These are phyloP conservation scores for Puccinia coronata DNA, from an alignment of 1,284 basidiomycete genomes.

Conservation along the genomic window DNA sequence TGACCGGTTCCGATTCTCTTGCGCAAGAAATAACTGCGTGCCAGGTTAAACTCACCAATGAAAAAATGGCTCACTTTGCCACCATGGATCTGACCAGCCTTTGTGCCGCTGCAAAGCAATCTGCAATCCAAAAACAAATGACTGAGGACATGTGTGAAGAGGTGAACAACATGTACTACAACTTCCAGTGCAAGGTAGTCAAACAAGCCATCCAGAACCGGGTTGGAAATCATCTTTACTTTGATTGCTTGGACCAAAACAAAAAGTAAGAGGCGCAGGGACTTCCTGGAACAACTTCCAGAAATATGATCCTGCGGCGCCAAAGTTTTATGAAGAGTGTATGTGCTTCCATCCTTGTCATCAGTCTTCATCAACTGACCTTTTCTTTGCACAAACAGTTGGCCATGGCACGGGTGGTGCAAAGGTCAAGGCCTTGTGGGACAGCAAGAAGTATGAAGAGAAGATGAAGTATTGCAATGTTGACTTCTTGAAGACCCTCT, in stretches of 20 bases:
- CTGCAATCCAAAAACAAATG: not conserved
- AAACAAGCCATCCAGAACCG: not conserved
- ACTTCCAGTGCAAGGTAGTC: not conserved
- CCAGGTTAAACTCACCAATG: not conserved
- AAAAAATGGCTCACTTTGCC: not conserved
- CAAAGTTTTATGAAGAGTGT: not conserved
- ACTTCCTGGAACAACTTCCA: constrained; percentile 10
- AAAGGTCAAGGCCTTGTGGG: not conserved
- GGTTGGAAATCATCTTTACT: not conserved
- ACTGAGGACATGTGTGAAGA: not conserved
- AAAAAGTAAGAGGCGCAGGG: not conserved
- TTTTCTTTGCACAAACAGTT: not conserved
- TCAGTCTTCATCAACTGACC: not conserved
- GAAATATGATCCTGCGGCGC: not conserved
- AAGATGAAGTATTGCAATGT: not conserved
- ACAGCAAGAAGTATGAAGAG: not conserved
- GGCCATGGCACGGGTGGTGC: not conserved
- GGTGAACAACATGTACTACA: not conserved
- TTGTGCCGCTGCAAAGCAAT: not conserved
- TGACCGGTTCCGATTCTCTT: not conserved
- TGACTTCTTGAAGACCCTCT: not conserved
- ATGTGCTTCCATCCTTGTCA: not conserved
- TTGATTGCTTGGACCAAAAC: not conserved
- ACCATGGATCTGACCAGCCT: not conserved
- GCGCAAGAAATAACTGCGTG: not conserved